These are phyloP conservation scores for Solanum medicagineum DNA, from an alignment of 257 asterid genomes.

Conservation along the genomic window DNA sequence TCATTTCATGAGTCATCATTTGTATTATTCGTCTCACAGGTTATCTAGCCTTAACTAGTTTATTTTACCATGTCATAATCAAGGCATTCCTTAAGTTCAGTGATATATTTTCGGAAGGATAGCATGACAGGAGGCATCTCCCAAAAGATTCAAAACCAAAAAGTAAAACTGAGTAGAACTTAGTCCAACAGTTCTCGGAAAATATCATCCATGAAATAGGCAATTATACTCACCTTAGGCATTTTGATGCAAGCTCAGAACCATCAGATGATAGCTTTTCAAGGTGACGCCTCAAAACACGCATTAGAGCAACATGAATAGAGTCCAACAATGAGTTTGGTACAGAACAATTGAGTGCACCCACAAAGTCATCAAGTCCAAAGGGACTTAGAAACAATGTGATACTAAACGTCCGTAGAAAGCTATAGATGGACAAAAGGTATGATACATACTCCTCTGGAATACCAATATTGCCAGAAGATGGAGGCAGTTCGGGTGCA, in stretches of 20 bases:
- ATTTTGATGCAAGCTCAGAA: conserved; percentile 52
- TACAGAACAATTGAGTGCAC: conserved; percentile 62
- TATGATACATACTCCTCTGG: conserved; percentile 54
- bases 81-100: background rate
- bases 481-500: conserved; percentile 70
- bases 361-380: conserved; percentile 81
- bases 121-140: background rate
- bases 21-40: background rate
- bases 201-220: background rate
- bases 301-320: conserved; percentile 65
- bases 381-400: conserved; percentile 67
- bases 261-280: conserved; percentile 57
- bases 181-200: background rate
- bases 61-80: background rate
- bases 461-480: conserved; percentile 66
- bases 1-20: background rate
- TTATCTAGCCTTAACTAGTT: background rate
- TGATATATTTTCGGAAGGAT: background rate
- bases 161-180: background rate
- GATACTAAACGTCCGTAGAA: conserved; percentile 64
- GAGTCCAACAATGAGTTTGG: conserved; percentile 77
- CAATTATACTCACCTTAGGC: conserved; percentile 41
- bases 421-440: conserved; percentile 63
- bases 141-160: background rate
- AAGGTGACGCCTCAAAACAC: conserved; percentile 43